Percentiles rank a stretch among this genome's conserved stretches.
Evolutionary conservation across 176 grass and related monocot species (phyloP).

Genomic region (Saccharum spontaneum): DNA sequence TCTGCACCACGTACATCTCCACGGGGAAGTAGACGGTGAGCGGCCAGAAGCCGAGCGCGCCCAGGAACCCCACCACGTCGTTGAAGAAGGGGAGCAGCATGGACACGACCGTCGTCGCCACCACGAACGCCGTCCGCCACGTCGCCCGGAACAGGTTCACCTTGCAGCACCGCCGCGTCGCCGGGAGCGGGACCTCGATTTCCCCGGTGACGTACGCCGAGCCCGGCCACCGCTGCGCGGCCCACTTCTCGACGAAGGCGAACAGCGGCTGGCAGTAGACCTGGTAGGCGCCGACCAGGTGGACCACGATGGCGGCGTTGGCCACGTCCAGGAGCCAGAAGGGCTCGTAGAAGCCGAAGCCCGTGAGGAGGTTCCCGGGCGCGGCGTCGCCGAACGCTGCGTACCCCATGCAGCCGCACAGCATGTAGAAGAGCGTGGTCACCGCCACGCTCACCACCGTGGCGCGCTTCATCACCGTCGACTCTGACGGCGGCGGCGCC

Average conservation of each 20-base stretch:
- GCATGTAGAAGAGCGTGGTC: conserved; percentile 59
- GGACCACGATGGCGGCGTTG: conserved; percentile 57
- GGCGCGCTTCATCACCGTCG: conserved; percentile 52
- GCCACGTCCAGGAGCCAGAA: conserved; percentile 67
- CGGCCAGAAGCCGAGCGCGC: conserved; percentile 67
- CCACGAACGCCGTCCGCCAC: conserved; percentile 75
- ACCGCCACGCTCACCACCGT: conserved; percentile 38
- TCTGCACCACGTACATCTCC: conserved; percentile 90
- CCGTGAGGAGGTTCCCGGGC: conserved; percentile 53
- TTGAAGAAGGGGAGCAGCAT: conserved; percentile 93
- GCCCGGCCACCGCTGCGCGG: conserved; percentile 51
- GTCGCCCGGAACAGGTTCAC: conserved; percentile 62
- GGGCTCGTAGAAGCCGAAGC: conserved; percentile 66
- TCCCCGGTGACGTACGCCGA: conserved; percentile 42
- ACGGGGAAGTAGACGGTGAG: conserved; percentile 80
- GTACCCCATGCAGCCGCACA: conserved; percentile 56
- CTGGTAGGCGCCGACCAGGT: conserved; percentile 67
- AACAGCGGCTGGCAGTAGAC: conserved; percentile 88
- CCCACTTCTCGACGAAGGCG: conserved; percentile 83
- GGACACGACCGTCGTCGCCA: conserved; percentile 66
- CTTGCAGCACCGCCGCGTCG: neutral
- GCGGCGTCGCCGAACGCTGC: conserved; percentile 55
- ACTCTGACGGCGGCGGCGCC: conserved; percentile 45
- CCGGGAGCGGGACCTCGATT: conserved; percentile 36
- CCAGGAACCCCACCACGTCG: conserved; percentile 71